Conservation (phyloP, 345 rosid genomes). For the Nephelium lappaceum region DNA sequence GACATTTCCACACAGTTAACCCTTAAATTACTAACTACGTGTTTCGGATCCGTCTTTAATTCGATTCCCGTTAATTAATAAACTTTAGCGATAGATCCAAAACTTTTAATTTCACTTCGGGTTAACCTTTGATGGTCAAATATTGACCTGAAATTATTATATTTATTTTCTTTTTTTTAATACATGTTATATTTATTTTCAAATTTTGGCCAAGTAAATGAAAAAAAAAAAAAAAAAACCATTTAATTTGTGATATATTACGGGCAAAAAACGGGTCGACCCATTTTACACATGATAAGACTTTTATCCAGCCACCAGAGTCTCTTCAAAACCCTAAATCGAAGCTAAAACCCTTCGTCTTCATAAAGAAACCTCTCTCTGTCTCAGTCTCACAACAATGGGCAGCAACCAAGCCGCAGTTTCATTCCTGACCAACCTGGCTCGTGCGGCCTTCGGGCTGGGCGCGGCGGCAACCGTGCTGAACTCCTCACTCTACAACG, state of each 20-base stretch:
- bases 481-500: conserved; percentile 85
- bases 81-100: too few species aligned
- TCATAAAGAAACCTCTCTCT: conserved; percentile 24
- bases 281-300: neutral
- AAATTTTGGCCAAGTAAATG: neutral
- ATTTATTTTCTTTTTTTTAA: too few species aligned
- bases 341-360: neutral
- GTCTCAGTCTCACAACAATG: conserved; percentile 38
- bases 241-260: neutral
- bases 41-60: too few species aligned
- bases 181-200: too few species aligned
- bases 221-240: neutral
- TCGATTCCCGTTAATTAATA: too few species aligned
- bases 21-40: too few species aligned
- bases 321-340: conserved; percentile 15
- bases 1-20: too few species aligned
- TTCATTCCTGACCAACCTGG: conserved; percentile 65
- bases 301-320: neutral
- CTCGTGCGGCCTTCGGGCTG: conserved; percentile 78
- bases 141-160: too few species aligned
- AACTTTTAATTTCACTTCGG: too few species aligned
- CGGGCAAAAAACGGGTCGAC: neutral
- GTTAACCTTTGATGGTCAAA: too few species aligned
- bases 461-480: conserved; percentile 70
- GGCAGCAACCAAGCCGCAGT: conserved; percentile 82